Conservation (phyloP, 495 filamentous ascomycete genomes). For the Tuber calosporum region DNA sequence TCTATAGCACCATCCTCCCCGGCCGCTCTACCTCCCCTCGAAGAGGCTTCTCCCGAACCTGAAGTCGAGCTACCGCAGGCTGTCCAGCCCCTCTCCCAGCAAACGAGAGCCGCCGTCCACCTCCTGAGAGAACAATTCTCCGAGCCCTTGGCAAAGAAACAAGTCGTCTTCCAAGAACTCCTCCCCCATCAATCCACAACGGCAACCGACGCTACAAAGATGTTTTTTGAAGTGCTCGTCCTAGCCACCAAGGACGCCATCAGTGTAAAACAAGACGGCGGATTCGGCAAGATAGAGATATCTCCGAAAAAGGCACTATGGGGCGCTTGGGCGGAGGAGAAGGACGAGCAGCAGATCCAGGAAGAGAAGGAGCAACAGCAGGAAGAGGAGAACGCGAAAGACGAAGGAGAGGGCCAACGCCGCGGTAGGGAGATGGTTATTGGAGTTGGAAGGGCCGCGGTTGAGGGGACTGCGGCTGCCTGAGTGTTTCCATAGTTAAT, state of each 20-base stretch:
- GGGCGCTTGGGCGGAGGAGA: slow-evolving; percentile 90
- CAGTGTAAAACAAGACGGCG: slow-evolving; percentile 83
- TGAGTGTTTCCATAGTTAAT: slow-evolving; percentile 6
- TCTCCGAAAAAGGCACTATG: slow-evolving; percentile 84
- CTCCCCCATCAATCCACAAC: slow-evolving; percentile 70
- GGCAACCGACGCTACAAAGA: slow-evolving; percentile 87
- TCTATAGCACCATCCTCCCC: slow-evolving; percentile 23
- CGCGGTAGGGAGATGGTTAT: slow-evolving; percentile 28
- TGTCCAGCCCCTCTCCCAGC: slow-evolving; percentile 52
- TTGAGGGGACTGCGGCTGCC: slow-evolving; percentile 26
- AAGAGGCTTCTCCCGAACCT: slow-evolving; percentile 22
- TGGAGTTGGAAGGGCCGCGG: slow-evolving; percentile 27
- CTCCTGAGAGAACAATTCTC: slow-evolving; percentile 77
- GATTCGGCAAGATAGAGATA: slow-evolving; percentile 58
- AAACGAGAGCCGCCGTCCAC: slow-evolving; percentile 92
- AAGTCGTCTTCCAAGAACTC: slow-evolving; percentile 83
- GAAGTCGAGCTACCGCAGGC: slow-evolving; percentile 28
- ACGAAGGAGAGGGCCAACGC: slow-evolving; percentile 21
- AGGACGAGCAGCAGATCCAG: slow-evolving; percentile 56
- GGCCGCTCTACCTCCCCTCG: slow-evolving; percentile 10
- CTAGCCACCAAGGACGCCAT: slow-evolving; percentile 96
- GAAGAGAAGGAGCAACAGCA: slow-evolving; percentile 43
- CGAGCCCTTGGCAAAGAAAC: slow-evolving; percentile 47
- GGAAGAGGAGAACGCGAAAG: slow-evolving; percentile 34
- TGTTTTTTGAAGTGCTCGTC: slow-evolving; percentile 97